Evolutionary conservation across 345 rosid species (phyloP), one percentile per base, ranked within the genome.

Genomic region (Hibiscus tridactylites): DNA sequence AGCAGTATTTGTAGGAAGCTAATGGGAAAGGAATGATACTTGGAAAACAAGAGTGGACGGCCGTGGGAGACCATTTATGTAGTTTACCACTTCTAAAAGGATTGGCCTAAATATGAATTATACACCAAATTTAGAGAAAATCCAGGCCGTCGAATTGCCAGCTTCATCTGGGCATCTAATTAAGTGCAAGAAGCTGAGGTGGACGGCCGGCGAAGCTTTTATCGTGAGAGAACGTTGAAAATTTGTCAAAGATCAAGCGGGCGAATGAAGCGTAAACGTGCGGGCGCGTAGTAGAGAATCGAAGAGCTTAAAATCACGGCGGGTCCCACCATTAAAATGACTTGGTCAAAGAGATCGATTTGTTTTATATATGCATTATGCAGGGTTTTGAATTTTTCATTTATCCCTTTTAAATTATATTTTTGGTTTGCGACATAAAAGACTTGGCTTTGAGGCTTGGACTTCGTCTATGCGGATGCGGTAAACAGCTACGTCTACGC

Each of bases 201-300:
- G 49, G n/a, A 29, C 26, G 71, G 68, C 52, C 72, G 39, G 75
- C 68, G 0, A 47, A 1, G 4, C 1, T 24, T 49, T 49, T 9
- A 49, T n/a, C 3, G 26, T 53, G 67, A 24, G 16, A 12, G 35
- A 61, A 61, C 5, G 9, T 4, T 42, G 15, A 15, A 11, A 26
- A 33, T n/a, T 52, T 79, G 68, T 52, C 68, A 56, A 35, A 24
- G n/a, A 57, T 68, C 57, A 10, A 13, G 60, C 57, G 68, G 74
- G 9, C 13, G 42, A 61, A 50, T 2, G 24, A 56, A 61, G 33
- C 39, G 68, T 47, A 60, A 39, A 67, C 74, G 53, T 72, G 76
- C 71, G 29, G 53, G 16, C 57, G 78, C 74, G 81, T 77, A 5
- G 71, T 15, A 71, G 79, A 61, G 69, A 71, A 77, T 77, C 70